Conservation (phyloP, 2,329 filamentous ascomycete genomes). For the Parastagonospora avenae region DNA sequence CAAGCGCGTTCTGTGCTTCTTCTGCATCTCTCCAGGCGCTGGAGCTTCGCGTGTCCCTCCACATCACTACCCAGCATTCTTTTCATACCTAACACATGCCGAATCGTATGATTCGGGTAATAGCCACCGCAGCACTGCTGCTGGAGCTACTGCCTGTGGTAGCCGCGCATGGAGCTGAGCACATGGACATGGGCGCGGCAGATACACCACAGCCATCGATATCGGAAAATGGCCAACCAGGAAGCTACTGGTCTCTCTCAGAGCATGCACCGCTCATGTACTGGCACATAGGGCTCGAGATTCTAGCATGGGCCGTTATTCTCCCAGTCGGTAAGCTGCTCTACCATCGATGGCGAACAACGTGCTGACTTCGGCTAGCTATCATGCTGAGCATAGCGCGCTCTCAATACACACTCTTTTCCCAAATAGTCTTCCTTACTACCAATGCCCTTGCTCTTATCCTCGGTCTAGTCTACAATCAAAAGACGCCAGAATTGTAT, state of each 20-base stretch:
- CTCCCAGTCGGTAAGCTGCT: conserved; percentile 70
- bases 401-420: conserved; percentile 72
- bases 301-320: conserved; percentile 72
- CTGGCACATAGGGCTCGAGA: conserved; percentile 73
- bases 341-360: not conserved
- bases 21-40: not conserved
- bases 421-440: conserved; percentile 64
- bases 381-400: conserved; percentile 85
- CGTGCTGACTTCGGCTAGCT: conserved; percentile 56
- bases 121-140: conserved; percentile 47
- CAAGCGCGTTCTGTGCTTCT: not conserved
- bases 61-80: not conserved
- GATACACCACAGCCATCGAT: conserved; percentile 21
- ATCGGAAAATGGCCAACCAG: conserved; percentile 29
- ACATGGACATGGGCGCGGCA: conserved; percentile 33
- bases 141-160: conserved; percentile 47
- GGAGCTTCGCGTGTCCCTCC: conserved; percentile 1
- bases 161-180: conserved; percentile 49
- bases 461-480: conserved; percentile 66
- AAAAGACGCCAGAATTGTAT: conserved; percentile 83
- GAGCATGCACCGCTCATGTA: conserved; percentile 64
- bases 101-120: conserved; percentile 19
- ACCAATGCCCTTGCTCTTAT: conserved; percentile 50
- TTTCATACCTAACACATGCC: conserved; percentile 27
- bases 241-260: conserved; percentile 65